These are phyloP conservation scores for Trichoderma atroviride DNA, from an alignment of 2,329 filamentous ascomycete genomes.

Conservation along the genomic window DNA sequence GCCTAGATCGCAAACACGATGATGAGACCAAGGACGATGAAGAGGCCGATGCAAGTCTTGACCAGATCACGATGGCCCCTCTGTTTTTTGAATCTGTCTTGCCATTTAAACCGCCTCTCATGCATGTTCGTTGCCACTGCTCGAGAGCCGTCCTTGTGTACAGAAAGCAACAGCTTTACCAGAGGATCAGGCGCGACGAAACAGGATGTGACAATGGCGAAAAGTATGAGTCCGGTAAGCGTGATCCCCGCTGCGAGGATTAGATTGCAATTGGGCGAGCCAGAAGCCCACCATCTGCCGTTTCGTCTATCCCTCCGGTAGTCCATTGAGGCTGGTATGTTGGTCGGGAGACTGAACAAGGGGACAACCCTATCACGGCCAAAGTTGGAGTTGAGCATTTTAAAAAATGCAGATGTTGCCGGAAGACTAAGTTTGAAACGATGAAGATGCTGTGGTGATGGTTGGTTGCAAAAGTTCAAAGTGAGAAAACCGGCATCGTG, in stretches of 20 bases:
- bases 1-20: not conserved
- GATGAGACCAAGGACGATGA: not conserved
- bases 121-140: not conserved
- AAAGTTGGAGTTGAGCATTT: not conserved
- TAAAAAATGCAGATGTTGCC: not conserved
- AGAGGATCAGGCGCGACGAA: not conserved
- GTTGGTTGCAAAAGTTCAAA: not conserved
- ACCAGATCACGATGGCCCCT: not conserved
- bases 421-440: not conserved
- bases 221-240: not conserved
- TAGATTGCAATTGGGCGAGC: not conserved
- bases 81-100: not conserved
- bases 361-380: not conserved
- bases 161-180: not conserved
- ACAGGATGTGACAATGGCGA: not conserved
- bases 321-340: not conserved
- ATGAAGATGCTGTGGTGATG: not conserved
- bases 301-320: not conserved
- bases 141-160: not conserved
- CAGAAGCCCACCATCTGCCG: not conserved
- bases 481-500: not conserved
- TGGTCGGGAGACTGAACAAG: not conserved
- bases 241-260: not conserved
- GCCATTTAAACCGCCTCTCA: not conserved
- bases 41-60: not conserved